Evolutionary conservation across 2,329 filamentous ascomycete genomes (phyloP).

Genomic region (Botryotinia narcissicola): DNA sequence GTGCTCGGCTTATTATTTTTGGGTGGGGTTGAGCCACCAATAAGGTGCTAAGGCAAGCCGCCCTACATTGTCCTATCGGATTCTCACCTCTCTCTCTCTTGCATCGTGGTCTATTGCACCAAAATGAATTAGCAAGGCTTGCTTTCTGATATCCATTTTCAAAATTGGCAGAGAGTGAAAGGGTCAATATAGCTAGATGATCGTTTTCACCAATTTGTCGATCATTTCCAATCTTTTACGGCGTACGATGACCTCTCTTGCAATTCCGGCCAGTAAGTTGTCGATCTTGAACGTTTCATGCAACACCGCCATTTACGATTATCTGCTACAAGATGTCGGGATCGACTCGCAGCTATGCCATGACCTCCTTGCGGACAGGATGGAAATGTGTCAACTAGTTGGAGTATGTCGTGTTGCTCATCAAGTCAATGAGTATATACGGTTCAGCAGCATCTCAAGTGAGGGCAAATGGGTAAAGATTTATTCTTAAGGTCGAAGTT

Average conservation of each 20-base stretch:
- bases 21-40: not conserved
- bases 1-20: slow-evolving; percentile 9
- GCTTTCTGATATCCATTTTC: not conserved
- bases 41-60: not conserved
- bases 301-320: not conserved
- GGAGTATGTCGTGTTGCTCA: not conserved
- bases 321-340: not conserved
- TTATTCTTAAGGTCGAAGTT: not conserved
- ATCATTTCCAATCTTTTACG: not conserved
- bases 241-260: not conserved
- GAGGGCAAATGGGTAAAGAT: not conserved
- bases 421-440: not conserved
- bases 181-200: not conserved
- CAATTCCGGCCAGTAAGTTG: not conserved
- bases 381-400: not conserved
- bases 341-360: not conserved
- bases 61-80: not conserved
- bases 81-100: not conserved
- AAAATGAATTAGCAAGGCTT: not conserved
- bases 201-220: not conserved
- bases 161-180: not conserved
- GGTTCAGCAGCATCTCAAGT: not conserved
- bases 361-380: not conserved
- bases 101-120: not conserved
- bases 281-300: not conserved